Evolutionary conservation across 495 filamentous ascomycete genomes (phyloP), one percentile per base, ranked within the genome.

Genomic region (Pseudoneurospora amorphoporcata): DNA sequence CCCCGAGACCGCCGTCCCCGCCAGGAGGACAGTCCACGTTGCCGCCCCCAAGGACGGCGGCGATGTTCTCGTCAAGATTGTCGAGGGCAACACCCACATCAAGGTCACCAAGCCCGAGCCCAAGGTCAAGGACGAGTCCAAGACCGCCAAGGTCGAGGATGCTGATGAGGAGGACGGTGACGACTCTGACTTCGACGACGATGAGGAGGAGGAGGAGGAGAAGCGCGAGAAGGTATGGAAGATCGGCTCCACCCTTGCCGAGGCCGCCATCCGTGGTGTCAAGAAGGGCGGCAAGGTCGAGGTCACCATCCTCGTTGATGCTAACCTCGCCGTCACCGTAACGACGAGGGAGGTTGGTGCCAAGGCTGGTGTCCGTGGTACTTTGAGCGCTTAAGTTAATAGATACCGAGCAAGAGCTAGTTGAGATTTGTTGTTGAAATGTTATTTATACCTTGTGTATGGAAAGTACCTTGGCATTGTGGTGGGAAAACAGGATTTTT

Each of bases 281-380:
- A 93, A 92, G 88, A 94, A 94, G 85, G 92, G 92, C 43, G 86
- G 87, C 75, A 97, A 95, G 85, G 90, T 98, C 74, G 95, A 98
- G 87, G 89, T 98, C 68, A 95, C 91, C 79, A 87, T 99, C 73
- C 94, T 93, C 76, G 92, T 98, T 71, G 88, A 86, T 53, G 87
- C 86, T 19, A 94, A 98, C 80, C 82, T 97, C 68, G 84, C 84
- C 72, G 86, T 97, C 73, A 91, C 90, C 72, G 85, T 97, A 76
- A 91, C 93, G 35, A 90, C 90, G 72, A 87, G 94, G 72, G 94
- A 97, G 79, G 90, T 97, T 42, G 94, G 94, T 71, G 91, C 89
- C 40, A 93, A 96, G 83, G 90, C 90, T 39, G 94, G 92, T 72
- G 92, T 96, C 43, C 87, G 94, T 74, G 94, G 94, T 37, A 87